Evolutionary conservation across 371 early-diverging fungal species (phyloP), one percentile per base, ranked within the genome.

Genomic region (Mucor saturninus): DNA sequence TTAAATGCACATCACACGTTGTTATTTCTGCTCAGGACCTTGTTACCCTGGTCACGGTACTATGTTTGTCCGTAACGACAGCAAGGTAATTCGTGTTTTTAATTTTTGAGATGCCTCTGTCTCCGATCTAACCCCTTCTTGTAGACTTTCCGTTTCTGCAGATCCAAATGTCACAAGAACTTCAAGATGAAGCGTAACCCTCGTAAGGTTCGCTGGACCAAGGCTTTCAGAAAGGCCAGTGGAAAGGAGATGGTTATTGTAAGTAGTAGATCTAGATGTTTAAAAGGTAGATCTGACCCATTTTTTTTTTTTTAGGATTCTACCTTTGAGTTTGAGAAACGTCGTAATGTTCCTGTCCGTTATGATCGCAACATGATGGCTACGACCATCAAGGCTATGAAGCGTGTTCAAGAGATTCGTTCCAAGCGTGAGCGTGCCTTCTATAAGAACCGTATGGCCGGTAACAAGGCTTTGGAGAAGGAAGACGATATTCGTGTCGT

Each of bases 181-280:
- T 99, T 99, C 85, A 99, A 99, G 78, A 95, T 95, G 92, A 98
- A 99, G 92, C 92, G 98, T 68, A 99, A 99, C 86, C 99, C 99
- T 58, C 88, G 99, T 74, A 99, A 98, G 89, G 94, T 98, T 65
- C 87, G 90, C 71, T 99, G 99, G 99, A 99, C 99, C 55, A 99
- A 98, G 89, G 97, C 99, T 21, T 98, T 96, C 91, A 88, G 99
- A 72, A 93, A 92, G 79, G 90, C 98, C 26, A 89, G 92, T 21
- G 97, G 98, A 74, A 99, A 99, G 85, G 99, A 99, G 83, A 95
- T 99, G 97, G 89, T 93, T 21, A 93, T 98, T 59, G 93, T 93
- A 87, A 72, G 86, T 86, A 9, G 48, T 5, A 21, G 35, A 35
- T 35, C 35, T 35, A 35, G 35, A 21, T 21, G 21, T 21, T 21